A percentile compares a stretch with the other conserved stretches of the same genome.
Conservation (phyloP, 106 monocot species). For the Phalaenopsis equestris region DNA sequence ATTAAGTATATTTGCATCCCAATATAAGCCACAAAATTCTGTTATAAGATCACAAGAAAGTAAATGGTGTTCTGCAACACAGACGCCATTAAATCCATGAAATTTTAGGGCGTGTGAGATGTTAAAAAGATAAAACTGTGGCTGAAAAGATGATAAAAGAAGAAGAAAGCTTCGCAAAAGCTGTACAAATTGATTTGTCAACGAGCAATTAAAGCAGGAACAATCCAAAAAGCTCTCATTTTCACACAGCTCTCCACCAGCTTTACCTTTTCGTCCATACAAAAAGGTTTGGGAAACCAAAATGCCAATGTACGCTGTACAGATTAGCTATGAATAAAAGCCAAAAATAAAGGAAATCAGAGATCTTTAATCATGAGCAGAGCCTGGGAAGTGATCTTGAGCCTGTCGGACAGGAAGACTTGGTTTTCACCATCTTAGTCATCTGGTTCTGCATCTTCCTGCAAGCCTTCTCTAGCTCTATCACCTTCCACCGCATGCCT, state of each 20-base stretch:
- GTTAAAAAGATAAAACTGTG: background rate
- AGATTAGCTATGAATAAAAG: background rate
- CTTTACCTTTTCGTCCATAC: background rate
- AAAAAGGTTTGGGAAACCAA: background rate
- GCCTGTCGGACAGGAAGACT: constrained; percentile 3
- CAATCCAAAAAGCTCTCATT: background rate
- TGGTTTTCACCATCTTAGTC: constrained; percentile 44
- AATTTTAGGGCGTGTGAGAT: no score
- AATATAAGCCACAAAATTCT: no score
- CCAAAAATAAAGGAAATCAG: background rate
- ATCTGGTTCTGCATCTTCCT: constrained; percentile 78
- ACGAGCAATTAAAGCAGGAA: background rate
- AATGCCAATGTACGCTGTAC: constrained; percentile 2
- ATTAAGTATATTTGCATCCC: no score
- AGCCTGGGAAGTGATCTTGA: constrained; percentile 72
- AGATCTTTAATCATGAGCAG: constrained; percentile 54
- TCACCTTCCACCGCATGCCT: constrained; percentile 82
- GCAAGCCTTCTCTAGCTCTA: constrained; percentile 83
- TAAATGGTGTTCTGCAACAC: no score
- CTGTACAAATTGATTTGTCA: constrained; percentile 6
- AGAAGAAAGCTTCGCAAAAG: background rate
- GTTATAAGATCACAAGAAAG: no score
- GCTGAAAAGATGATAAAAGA: background rate
- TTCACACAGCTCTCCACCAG: constrained; percentile 1
- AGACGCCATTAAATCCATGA: no score